Base-by-base conservation (phyloP, 345 rosid genomes). In the Aquilaria sinensis region DNA sequence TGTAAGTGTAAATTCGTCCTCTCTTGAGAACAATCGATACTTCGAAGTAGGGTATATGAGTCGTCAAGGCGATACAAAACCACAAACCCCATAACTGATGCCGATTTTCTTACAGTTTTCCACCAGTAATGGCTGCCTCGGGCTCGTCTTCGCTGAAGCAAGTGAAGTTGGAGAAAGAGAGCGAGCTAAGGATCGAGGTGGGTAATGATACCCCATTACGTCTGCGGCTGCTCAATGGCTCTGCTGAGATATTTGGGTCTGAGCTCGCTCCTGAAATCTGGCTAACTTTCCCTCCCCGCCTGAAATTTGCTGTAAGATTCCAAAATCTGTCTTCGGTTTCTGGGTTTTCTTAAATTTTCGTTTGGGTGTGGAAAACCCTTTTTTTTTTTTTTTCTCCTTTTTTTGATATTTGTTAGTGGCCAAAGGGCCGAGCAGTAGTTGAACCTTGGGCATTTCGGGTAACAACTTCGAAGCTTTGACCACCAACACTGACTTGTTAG, bases 241-340 rank as follows among this genome's bases (percentile, higher is more conserved):
- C 81, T 0, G 97, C 96, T 33, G 97, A 90, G 83, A 94, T 94
- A 52, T 94, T 78, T 51, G 96, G 97, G 68, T 77, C 96, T 57
- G 95, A 94, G 75, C 65, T 94, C 41, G 95, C 99, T 23, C 95
- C 89, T 12, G 89, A 85, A 67, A 85, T 81, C 65, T 85, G 95
- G 96, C 81, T 89, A 64, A 73, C 90, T 15, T 90, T 88, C 75
- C 89, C 97, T 66, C 97, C 97, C 53, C 90, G 88, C 50, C 72
- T 79, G 64, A 90, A 90, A 61, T 88, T 94, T 49, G 95, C 97
- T 0, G 99, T 94, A 71, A 75, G 73, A 51, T 33, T 32, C 11
- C 7, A 15, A n/a, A 12, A 31, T 59, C 43, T 51, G 47, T 15
- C 30, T 16, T 1, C 3, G 12, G 16, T 31, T n/a, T 13, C 10